Base-by-base conservation (phyloP, 192 early-diverging fungal species). In the Backusella morwellensis region DNA sequence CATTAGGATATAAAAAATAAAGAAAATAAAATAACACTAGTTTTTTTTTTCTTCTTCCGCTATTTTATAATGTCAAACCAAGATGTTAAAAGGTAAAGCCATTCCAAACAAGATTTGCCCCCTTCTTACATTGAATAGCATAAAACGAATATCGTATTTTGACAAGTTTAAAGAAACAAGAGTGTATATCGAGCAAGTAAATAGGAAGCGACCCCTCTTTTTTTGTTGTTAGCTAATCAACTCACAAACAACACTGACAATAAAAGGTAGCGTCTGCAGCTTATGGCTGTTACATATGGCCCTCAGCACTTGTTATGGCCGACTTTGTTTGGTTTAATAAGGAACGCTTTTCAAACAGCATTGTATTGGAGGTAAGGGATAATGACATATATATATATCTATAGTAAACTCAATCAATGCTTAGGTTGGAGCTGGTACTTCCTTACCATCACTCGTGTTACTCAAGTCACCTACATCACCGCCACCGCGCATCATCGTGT, bases 261-360 rank as follows among this genome's bases (percentile, higher is more conserved):
- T 8, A 54, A 54, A 21, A 92, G 88, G 56, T 88, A 44, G 63
- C 92, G 12, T 85, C 91, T 66, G 75, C 86, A 19, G 79, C 83
- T 6, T 92, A 89, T 80, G 92, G 90, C 21, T 81, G 84, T 59
- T 92, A 94, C 77, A 73, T 92, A 52, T 95, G 94, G 94, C 93
- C 93, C 5, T 90, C 90, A 14, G 77, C 94, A 0, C 77, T 92
- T 8, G 87, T 94, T 1, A 81, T 95, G 12, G 77, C 90, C 1
- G 86, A 90, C 15, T 92, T 85, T 70, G 68, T 93, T n/a, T 85
- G 78, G 78, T 41, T 78, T 67, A 66, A 78, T 19, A 71, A 82
- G 12, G 9, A 76, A 12, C 76, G 75, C 32, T 85, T 90, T 70
- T 41, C 42, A 35, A 59, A 80, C 41, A 70, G 76, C 5, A 77